Evolutionary conservation across 768 basidiomycete genomes (phyloP).

Genomic region (Russula foetens): DNA sequence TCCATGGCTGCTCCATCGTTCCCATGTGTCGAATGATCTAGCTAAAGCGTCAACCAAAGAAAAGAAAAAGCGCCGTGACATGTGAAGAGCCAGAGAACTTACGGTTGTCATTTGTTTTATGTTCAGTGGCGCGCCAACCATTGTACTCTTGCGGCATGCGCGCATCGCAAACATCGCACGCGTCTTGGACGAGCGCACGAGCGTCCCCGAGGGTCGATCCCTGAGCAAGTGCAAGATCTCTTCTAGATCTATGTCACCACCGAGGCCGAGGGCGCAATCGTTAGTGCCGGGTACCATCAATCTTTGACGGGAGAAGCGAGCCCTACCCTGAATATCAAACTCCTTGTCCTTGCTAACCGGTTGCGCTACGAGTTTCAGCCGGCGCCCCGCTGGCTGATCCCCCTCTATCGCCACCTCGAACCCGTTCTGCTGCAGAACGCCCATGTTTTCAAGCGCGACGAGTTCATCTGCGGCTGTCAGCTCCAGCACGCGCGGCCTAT

Average conservation of each 20-base stretch:
- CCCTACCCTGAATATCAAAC: constrained; percentile 79
- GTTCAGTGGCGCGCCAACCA: constrained; percentile 85
- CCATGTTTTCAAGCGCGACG: constrained; percentile 76
- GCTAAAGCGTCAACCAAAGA: neutral
- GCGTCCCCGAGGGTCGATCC: constrained; percentile 66
- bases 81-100: neutral
- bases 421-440: constrained; percentile 79
- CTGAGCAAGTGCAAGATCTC: constrained; percentile 84
- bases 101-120: constrained; percentile 70
- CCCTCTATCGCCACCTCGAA: constrained; percentile 70
- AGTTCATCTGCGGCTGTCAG: constrained; percentile 88
- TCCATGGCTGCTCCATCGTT: constrained; percentile 31
- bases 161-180: constrained; percentile 94
- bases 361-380: constrained; percentile 67
- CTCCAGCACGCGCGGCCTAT: constrained; percentile 69
- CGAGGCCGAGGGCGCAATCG: neutral
- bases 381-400: constrained; percentile 30
- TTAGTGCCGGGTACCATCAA: constrained; percentile 2
- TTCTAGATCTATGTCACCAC: constrained; percentile 61
- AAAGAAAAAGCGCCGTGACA: neutral
- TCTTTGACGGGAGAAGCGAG: neutral
- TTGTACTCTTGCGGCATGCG: constrained; percentile 92
- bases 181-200: constrained; percentile 90
- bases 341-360: constrained; percentile 88
- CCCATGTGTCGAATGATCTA: constrained; percentile 30